Conservation (phyloP, 306 rosid species). For the Trifolium fragiferum region DNA sequence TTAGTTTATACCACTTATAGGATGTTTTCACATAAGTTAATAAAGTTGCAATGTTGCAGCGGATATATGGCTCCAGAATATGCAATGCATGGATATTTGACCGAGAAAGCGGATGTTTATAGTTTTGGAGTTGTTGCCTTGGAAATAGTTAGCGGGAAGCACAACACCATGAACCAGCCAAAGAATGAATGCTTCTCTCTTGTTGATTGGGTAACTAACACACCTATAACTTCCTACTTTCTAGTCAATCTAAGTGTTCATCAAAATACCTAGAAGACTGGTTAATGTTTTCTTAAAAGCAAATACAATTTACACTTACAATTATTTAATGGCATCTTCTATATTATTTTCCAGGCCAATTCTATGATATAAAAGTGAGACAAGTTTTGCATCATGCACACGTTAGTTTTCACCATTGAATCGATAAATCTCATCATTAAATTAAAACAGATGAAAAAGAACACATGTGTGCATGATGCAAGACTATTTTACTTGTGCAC, state of each 20-base stretch:
- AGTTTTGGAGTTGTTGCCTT: conserved; percentile 77
- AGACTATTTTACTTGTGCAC: too few species aligned
- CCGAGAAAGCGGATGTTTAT: conserved; percentile 80
- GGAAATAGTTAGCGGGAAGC: conserved; percentile 72
- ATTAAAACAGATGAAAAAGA: too few species aligned
- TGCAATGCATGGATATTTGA: conserved; percentile 75
- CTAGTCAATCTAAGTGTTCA: not conserved
- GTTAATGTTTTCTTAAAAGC: too few species aligned
- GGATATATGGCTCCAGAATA: conserved; percentile 71
- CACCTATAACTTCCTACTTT: not conserved
- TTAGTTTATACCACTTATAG: not conserved
- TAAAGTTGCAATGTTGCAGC: conserved; percentile 38
- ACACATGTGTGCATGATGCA: too few species aligned
- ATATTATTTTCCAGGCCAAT: too few species aligned
- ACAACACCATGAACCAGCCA: conserved; percentile 55
- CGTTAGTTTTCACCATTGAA: too few species aligned
- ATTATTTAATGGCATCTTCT: too few species aligned
- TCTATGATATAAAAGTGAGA: too few species aligned
- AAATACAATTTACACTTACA: too few species aligned
- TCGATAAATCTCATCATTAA: too few species aligned
- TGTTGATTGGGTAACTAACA: conserved; percentile 59
- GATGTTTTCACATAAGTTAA: not conserved
- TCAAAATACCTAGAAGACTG: not conserved
- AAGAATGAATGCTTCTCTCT: conserved; percentile 55
- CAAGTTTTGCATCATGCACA: too few species aligned